phyloP scores from a whole-genome alignment of 169 alveolate genomes.

The Eimeria praecox region DNA sequence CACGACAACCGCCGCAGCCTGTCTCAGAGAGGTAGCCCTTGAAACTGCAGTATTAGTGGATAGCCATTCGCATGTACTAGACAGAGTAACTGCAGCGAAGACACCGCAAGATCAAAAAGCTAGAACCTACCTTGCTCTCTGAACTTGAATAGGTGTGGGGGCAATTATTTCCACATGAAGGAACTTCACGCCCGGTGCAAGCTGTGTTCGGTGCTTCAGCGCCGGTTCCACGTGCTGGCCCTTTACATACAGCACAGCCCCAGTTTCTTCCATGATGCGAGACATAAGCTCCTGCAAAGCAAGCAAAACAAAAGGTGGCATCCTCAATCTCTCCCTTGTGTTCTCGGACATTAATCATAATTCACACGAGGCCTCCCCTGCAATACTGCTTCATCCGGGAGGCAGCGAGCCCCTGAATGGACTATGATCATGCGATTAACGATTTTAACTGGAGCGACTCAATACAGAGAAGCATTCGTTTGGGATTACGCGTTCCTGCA shows the following conservation, averaged over 20 bases:
- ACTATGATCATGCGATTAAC: not conserved
- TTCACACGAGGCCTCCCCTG: not conserved
- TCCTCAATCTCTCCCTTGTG: not conserved
- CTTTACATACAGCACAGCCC: slow-evolving; percentile 91
- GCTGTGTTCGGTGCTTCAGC: slow-evolving; percentile 82
- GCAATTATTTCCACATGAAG: slow-evolving; percentile 92
- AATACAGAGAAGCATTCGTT: not conserved
- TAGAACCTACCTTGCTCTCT: slow-evolving; percentile 89
- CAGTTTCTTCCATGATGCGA: slow-evolving; percentile 90
- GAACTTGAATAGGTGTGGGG: slow-evolving; percentile 90
- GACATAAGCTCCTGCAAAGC: slow-evolving; percentile 87
- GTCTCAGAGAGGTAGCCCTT: not conserved
- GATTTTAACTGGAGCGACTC: not conserved
- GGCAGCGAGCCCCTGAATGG: not conserved
- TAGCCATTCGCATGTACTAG: not conserved
- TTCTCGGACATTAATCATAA: not conserved
- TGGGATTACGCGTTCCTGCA: not conserved
- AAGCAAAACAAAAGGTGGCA: not conserved
- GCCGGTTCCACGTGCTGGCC: slow-evolving; percentile 90
- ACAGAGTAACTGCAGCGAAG: not conserved
- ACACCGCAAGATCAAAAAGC: not conserved
- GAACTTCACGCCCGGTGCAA: slow-evolving; percentile 86
- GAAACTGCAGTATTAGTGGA: not conserved
- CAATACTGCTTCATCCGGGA: not conserved
- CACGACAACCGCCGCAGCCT: not conserved